Evolutionary conservation across 345 rosid species (phyloP), one percentile per base, ranked within the genome.

Genomic region (Arabis hirsuta): DNA sequence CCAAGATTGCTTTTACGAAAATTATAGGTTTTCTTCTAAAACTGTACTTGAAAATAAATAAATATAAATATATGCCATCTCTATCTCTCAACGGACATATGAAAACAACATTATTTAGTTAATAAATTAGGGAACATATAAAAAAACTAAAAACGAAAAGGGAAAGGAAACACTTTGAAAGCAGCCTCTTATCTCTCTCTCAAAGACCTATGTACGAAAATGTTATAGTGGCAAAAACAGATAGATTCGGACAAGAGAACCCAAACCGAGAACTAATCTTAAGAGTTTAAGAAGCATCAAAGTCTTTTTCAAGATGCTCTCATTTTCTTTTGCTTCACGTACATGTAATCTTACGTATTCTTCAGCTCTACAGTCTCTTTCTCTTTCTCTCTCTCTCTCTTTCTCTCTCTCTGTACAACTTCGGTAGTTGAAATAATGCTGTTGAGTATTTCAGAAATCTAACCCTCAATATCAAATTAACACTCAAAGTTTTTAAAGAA

Each of bases 291-390:
- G 62, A 74, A 74, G 42, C 54, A 62, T 14, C 50, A 22, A 55
- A 34, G 71, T 76, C 72, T 46, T 64, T 41, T 34, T 63, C 64
- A 62, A 74, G 51, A 74, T 53, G 12, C 44, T 68, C 68, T 79
- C 73, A 65, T 79, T 86, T 77, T 65, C 90, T 84, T 87, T 85
- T 77, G 56, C 91, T 87, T 86, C 78, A 89, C 81, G 91, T 55
- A 84, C 86, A 80, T 82, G 65, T 79, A 56, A 76, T 70, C 62
- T 54, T 69, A 76, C 79, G 75, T 64, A 62, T 76, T 50, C 55
- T 76, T 70, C 55, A 62, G 80, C 76, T 76, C 62, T 70, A 70
- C 79, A 79, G 73, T 36, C 79, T 73, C 63, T 65, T 41, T 63
- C 63, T 66, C 1, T 65, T 32, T 38, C 22, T 65, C 24, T 22